phyloP scores from a whole-genome alignment of 2,329 filamentous ascomycete species.

The Fulvia fulva region DNA sequence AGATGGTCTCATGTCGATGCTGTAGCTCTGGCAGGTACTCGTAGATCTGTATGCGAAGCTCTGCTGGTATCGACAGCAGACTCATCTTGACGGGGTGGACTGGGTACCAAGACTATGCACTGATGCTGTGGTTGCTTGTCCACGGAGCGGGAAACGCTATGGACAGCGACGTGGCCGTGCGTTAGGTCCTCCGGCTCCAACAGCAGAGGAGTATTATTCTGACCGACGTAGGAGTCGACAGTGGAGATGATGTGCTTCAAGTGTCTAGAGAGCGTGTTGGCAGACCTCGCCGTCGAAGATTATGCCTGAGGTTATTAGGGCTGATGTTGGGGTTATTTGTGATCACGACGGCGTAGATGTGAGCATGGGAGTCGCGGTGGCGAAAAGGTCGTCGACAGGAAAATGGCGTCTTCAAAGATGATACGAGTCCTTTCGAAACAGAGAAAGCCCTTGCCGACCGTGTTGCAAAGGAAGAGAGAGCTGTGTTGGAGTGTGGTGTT shows the following conservation, averaged over 20 bases:
- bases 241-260: background rate
- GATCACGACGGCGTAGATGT: background rate
- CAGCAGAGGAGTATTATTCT: no score
- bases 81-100: constrained; percentile 15
- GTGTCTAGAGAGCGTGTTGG: background rate
- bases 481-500: background rate
- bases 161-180: no score
- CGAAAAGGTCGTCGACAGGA: background rate
- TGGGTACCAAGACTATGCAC: no score
- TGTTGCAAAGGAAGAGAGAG: background rate
- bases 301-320: background rate
- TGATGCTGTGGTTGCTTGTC: no score
- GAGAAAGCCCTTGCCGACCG: background rate
- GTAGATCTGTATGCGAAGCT: constrained; percentile 22
- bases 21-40: constrained; percentile 19
- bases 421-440: background rate
- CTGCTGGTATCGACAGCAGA: constrained; percentile 14
- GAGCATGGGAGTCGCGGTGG: background rate
- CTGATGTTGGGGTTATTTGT: background rate
- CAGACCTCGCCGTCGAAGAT: background rate
- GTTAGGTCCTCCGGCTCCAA: no score
- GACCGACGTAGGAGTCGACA: background rate
- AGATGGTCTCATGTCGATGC: constrained; percentile 12
- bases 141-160: no score
- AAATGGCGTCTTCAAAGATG: background rate